Evolutionary conservation across 495 filamentous ascomycete species (phyloP), one percentile per base, ranked within the genome.

Genomic region (Xylaria cubensis): DNA sequence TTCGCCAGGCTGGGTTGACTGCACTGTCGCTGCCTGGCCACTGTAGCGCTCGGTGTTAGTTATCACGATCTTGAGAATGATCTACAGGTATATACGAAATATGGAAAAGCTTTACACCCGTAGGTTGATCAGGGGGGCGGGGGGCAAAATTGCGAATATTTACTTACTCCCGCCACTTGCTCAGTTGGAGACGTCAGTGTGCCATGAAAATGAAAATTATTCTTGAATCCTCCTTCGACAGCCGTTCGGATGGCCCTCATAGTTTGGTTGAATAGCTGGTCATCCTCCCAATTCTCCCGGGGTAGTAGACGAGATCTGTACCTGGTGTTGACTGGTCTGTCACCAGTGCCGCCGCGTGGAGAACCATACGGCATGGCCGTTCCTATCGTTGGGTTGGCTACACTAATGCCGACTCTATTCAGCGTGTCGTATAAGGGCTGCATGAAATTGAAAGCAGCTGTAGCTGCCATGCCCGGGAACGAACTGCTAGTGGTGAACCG

Each of bases 1-100:
- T 69, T 32, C 89, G 83, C 83, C 85, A 90, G 8, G 88, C 88
- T 0, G 87, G 88, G 77, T 87, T 87, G 5, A 87, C 85, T 1
- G 86, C 80, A 73, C 79, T 85, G 10, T 82, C 76, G 29, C 77
- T 71, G 53, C 83, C 84, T 1, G 84, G 80, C 69, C 77, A 81
- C 4, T 67, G 65, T 4, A 67, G 19, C 34, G 39, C 21, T 56
- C 21, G 5, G 2, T 7, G 36, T 67, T 6, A 67, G 50, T 39
- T 26, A 41, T 34, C 26, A 24, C 7, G 2, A 66, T 51, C 21
- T 12, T 10, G 15, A n/a, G 1, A 5, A 19, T 46, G 41, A 39
- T n/a, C 5, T 7, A 0, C 34, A 29, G n/a, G 15, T 2, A 36
- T 39, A 3, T 7, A 19, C 13, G 17, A 19, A 61, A n/a, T 21